These are phyloP conservation scores for Aspergillus hancockii DNA, from an alignment of 495 filamentous ascomycete genomes.

Conservation along the genomic window DNA sequence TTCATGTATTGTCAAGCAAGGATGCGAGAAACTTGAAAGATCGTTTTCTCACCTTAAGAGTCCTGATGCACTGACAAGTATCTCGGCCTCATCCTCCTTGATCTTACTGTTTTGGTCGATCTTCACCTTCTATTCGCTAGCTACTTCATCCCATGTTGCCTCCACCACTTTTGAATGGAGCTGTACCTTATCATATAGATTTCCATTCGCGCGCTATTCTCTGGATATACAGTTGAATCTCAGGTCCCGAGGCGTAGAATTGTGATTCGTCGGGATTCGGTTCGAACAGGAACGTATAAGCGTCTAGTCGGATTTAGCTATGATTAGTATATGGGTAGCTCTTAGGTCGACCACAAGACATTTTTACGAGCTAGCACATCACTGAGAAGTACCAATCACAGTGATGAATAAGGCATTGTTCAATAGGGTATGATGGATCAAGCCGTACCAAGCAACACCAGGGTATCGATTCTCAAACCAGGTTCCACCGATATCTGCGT, in stretches of 20 bases:
- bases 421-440: not conserved
- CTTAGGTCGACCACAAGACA: not conserved
- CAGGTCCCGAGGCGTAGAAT: conserved; percentile 53
- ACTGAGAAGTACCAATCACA: conserved; percentile 10
- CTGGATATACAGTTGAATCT: conserved; percentile 61
- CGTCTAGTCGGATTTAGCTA: not conserved
- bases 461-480: conserved; percentile 5
- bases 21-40: no score
- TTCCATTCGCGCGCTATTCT: conserved; percentile 51
- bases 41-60: not conserved
- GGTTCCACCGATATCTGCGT: not conserved
- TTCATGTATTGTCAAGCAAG: not conserved
- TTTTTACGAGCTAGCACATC: conserved; percentile 53
- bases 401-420: not conserved
- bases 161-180: conserved; percentile 42
- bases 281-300: conserved; percentile 53
- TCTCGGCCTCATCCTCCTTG: not conserved
- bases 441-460: not conserved
- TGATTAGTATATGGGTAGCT: not conserved
- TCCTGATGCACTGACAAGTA: not conserved
- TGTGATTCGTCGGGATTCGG: conserved; percentile 60
- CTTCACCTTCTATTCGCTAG: conserved; percentile 3
- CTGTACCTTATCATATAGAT: conserved; percentile 47
- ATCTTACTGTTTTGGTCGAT: not conserved
- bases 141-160: conserved; percentile 48